Conservation (phyloP, 495 filamentous ascomycete genomes). For the Pseudevernia furfuracea region DNA sequence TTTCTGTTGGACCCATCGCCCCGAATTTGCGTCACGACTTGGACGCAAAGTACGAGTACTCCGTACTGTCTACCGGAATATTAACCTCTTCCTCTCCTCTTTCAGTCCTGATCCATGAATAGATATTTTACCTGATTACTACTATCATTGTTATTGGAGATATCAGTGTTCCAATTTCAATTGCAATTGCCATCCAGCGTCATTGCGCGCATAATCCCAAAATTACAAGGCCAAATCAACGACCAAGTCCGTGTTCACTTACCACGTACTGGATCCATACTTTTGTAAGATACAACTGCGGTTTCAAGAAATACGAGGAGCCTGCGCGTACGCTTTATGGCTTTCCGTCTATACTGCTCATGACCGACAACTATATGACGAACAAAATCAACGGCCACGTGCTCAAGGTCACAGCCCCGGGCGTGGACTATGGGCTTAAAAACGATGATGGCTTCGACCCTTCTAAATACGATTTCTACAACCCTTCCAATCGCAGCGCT, state of each 20-base stretch:
- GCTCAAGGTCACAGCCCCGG: not conserved
- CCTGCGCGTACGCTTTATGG: not conserved
- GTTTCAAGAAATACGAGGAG: not conserved
- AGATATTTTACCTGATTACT: too few species aligned
- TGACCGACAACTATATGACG: not conserved
- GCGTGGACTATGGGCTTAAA: constrained; percentile 22
- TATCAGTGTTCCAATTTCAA: not conserved
- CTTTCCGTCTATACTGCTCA: not conserved
- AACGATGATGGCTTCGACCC: constrained; percentile 24
- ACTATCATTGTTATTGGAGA: not conserved
- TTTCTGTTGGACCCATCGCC: too few species aligned
- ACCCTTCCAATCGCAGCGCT: constrained; percentile 12
- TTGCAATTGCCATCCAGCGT: not conserved
- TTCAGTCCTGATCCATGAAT: not conserved
- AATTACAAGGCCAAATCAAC: not conserved
- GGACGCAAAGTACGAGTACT: too few species aligned
- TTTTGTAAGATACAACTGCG: not conserved
- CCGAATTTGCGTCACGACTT: constrained; percentile 2
- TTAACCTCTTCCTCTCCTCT: too few species aligned
- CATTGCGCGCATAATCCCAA: not conserved
- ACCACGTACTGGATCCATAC: too few species aligned
- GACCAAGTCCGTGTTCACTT: not conserved
- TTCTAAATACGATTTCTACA: constrained; percentile 23
- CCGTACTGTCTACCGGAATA: too few species aligned
- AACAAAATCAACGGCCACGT: constrained; percentile 1